Percentiles rank a stretch among this genome's conserved stretches.
These are phyloP conservation scores for Lactarius deliciosus DNA, from an alignment of 768 basidiomycete species.

Conservation along the genomic window DNA sequence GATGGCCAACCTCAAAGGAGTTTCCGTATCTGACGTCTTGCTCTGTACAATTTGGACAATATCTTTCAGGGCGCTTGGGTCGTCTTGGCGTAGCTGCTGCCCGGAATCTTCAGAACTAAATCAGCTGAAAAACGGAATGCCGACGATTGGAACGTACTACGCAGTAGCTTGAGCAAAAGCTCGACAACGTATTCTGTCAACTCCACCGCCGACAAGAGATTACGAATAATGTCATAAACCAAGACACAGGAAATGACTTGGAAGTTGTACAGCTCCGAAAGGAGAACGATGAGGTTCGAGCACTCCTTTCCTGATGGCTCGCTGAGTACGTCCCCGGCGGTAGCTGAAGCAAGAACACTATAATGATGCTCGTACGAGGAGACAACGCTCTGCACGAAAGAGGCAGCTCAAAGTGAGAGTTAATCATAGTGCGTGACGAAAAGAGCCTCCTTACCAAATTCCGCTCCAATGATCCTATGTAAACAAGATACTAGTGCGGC, in stretches of 20 bases:
- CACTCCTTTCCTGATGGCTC: slow-evolving; percentile 75
- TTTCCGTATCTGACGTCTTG: slow-evolving; percentile 56
- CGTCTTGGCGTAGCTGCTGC: slow-evolving; percentile 85
- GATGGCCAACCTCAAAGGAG: slow-evolving; percentile 49
- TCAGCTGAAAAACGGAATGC: not conserved
- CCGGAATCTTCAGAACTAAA: slow-evolving; percentile 67
- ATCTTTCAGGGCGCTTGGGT: slow-evolving; percentile 88
- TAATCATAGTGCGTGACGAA: not conserved
- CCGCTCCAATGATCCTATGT: slow-evolving; percentile 78
- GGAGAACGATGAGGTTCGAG: slow-evolving; percentile 80
- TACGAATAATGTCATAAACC: slow-evolving; percentile 87
- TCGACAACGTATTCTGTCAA: slow-evolving; percentile 84
- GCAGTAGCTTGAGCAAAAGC: slow-evolving; percentile 77
- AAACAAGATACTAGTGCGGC: slow-evolving; percentile 82
- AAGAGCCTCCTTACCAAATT: slow-evolving; percentile 67
- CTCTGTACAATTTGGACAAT: slow-evolving; percentile 81
- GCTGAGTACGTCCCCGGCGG: slow-evolving; percentile 27
- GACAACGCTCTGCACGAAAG: slow-evolving; percentile 75
- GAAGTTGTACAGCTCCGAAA: slow-evolving; percentile 95
- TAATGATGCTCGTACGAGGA: slow-evolving; percentile 64
- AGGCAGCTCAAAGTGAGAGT: slow-evolving; percentile 56
- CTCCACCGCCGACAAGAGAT: slow-evolving; percentile 57
- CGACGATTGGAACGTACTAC: slow-evolving; percentile 51
- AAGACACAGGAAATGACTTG: slow-evolving; percentile 86
- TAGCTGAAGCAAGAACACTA: slow-evolving; percentile 32